Base-by-base conservation (phyloP, 768 basidiomycete species). In the Galerina sulciceps region DNA sequence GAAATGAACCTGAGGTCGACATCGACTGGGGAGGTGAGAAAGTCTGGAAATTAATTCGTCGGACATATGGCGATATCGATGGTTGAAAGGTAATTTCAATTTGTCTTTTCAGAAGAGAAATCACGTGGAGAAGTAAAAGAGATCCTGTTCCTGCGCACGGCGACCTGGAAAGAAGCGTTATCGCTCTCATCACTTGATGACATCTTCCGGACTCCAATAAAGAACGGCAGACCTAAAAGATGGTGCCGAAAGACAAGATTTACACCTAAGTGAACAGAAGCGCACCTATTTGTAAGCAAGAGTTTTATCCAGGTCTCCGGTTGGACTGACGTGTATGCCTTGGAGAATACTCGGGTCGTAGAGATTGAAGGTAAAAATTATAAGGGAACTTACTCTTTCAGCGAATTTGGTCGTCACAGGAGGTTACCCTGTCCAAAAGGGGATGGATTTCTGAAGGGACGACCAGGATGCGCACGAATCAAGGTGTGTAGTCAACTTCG, bases 91-190 rank as follows among this genome's bases (percentile, higher is more conserved):
- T 59, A 64, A 64, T 64, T 63, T 61, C 57, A 67, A 67, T 67
- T 65, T 63, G 60, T 65, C 56, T 60, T 65, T 66, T 65, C 70
- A 60, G 61, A 59, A 54, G 62, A 53, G 38, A 50, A 61, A 72
- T 72, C 71, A 72, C 71, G 71, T 72, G 71, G 65, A 70, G 65
- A 54, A 62, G 53, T 54, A 54, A 43, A 61, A 60, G 51, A 47
- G 46, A 51, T 55, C 31, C 41, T 53, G 37, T 50, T 54, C 47
- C 42, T 49, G 47, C 53, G 50, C 26, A 31, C 26, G 26, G 26
- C 26, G 31, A 55, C 34, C 47, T 54, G 58, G 40, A 47, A 48
- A 38, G 26, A 48, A 59, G 60, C 55, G 61, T 62, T 63, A 65
- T 67, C 61, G 47, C 58, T 59, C 56, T 36, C 61, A 61, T 61